Evolutionary conservation across 2,329 filamentous ascomycete genomes (phyloP).

Genomic region (Fusarium staphyleae): DNA sequence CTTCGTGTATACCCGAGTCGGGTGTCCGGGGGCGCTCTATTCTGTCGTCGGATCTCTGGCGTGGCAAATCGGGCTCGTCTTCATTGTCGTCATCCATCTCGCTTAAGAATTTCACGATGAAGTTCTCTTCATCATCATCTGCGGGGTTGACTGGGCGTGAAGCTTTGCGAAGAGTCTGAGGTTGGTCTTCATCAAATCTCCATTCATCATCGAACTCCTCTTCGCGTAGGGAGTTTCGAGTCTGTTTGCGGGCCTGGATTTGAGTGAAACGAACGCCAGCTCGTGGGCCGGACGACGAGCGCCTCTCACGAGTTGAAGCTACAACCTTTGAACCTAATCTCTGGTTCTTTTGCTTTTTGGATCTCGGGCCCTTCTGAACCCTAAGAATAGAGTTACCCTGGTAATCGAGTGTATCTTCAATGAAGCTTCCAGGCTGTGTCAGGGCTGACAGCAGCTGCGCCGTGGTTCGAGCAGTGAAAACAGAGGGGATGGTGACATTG

Average conservation of each 20-base stretch:
- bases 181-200: background rate
- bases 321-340: conserved; percentile 8
- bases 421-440: conserved; percentile 72
- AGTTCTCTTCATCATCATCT: conserved; percentile 22
- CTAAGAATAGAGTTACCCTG: conserved; percentile 64
- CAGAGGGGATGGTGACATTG: conserved; percentile 89
- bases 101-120: conserved; percentile 29
- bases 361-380: conserved; percentile 57
- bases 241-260: conserved; percentile 17
- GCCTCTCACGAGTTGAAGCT: conserved; percentile 22
- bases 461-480: conserved; percentile 95
- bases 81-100: conserved; percentile 21
- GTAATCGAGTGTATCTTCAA: conserved; percentile 66
- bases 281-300: conserved; percentile 14
- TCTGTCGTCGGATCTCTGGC: conserved; percentile 34
- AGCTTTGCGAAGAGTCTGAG: conserved; percentile 13
- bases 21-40: conserved; percentile 24
- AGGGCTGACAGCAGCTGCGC: conserved; percentile 91
- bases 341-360: conserved; percentile 24
- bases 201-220: conserved; percentile 19
- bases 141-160: background rate
- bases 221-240: conserved; percentile 28
- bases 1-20: conserved; percentile 60
- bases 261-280: conserved; percentile 11
- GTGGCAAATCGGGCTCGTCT: conserved; percentile 39